A percentile compares a stretch with the other conserved stretches of the same genome.
Evolutionary conservation across 352 stramenopile species (phyloP).

Genomic region (Globisporangium apiculatum): DNA sequence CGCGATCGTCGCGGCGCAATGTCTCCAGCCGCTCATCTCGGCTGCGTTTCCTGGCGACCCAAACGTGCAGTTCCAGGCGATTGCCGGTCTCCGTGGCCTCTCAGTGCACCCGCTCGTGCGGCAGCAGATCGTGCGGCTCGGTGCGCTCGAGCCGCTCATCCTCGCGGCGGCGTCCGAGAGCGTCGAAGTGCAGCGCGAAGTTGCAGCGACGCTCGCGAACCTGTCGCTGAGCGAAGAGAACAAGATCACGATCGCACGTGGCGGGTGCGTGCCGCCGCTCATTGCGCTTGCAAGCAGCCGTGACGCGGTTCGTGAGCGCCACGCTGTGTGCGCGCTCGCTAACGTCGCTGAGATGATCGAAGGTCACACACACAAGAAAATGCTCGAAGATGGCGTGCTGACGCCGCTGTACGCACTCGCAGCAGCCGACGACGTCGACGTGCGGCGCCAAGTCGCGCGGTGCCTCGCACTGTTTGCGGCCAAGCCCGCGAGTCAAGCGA

Average conservation of each 20-base stretch:
- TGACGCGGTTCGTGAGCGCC: conserved; percentile 90
- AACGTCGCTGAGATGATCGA: conserved; percentile 97
- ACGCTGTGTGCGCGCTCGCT: conserved; percentile 89
- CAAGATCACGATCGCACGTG: conserved; percentile 93
- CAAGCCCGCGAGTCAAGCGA: conserved; percentile 86
- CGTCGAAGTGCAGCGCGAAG: conserved; percentile 94
- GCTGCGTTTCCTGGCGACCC: conserved; percentile 91
- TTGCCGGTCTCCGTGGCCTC: conserved; percentile 89
- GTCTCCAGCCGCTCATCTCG: conserved; percentile 90
- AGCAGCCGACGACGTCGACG: conserved; percentile 69
- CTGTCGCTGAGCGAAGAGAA: conserved; percentile 94
- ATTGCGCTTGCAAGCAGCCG: conserved; percentile 81
- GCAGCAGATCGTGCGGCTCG: conserved; percentile 87
- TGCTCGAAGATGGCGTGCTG: conserved; percentile 92
- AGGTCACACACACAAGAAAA: conserved; percentile 91
- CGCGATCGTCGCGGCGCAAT: conserved; percentile 80
- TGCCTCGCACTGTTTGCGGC: conserved; percentile 92
- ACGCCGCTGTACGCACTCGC: conserved; percentile 86
- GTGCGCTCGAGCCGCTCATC: conserved; percentile 93
- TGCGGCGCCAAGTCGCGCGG: conserved; percentile 89
- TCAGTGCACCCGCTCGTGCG: conserved; percentile 88
- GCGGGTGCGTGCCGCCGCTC: conserved; percentile 90
- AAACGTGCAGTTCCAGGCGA: conserved; percentile 97
- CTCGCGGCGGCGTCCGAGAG: conserved; percentile 85
- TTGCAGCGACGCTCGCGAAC: conserved; percentile 92